Evolutionary conservation across 164 flowering plant genomes (phyloP), one percentile per base, ranked within the genome.

Genomic region (Litsea cubeba): DNA sequence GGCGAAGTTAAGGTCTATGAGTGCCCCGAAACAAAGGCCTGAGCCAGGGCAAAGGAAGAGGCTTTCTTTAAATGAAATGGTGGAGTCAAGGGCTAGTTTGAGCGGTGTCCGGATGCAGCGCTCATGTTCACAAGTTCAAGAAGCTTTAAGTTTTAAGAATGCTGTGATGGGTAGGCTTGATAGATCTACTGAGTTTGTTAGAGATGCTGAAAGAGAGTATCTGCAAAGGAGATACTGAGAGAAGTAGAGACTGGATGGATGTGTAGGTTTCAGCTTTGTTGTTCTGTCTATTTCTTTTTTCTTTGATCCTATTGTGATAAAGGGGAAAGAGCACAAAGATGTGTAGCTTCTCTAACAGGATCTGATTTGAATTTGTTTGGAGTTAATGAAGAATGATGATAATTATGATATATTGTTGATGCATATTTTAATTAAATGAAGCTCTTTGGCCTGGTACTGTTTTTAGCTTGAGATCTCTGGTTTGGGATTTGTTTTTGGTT

Each of bases 21-120:
- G 96, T 68, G 96, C 94, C 0, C 98, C 98, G 1, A 93, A 85
- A 80, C 96, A 93, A 54, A 85, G 98, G 72, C 98, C 94, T 0
- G 96, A 91, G 72, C 78, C 87, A 7, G 78, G 79, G 14, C 74
- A 86, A 0, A 90, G 79, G 84, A 89, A 86, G 82, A 81, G 81
- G 79, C 74, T 87, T 5, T 84, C 97, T 0, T 82, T 93, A 18
- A 74, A 83, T 58, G 97, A 91, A 49, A 76, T 90, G n/a, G 81
- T 88, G 83, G 94, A 90, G 26, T 79, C 94, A 3, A 80, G 95
- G 65, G 83, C 83, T 14, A 93, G 94, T 76, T 62, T 93, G 11
- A 91, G 96, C 72, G 82, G 92, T 3, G 85, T 88, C 32, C 80
- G 85, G 68, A 89, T 90, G 95, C 88, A 87, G 72, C 28, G 86